A percentile compares a stretch with the other conserved stretches of the same genome.
These are phyloP conservation scores for Sequoia sempervirens DNA, from an alignment of 75 land plant species.

Conservation along the genomic window DNA sequence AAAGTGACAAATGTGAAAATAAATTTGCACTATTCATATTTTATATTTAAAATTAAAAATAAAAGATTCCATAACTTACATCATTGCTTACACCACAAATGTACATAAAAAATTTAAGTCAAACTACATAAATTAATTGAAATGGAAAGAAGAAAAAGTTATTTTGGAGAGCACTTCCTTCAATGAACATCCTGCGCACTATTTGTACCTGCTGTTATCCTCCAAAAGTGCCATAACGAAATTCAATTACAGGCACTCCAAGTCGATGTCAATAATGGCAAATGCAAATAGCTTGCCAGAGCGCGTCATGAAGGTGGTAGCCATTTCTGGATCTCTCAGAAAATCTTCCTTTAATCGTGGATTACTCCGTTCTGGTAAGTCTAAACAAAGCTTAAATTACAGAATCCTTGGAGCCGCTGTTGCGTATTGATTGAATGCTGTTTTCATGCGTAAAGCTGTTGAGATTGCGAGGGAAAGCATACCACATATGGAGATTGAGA, in stretches of 20 bases:
- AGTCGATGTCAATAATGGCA: not conserved
- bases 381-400: not conserved
- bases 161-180: too few species aligned
- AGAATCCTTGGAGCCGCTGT: not conserved
- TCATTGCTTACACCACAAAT: too few species aligned
- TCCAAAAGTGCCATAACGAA: not conserved
- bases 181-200: too few species aligned
- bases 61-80: too few species aligned
- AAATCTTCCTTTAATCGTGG: constrained; percentile 57
- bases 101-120: too few species aligned
- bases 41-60: too few species aligned
- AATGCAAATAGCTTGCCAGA: not conserved
- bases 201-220: too few species aligned
- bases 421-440: not conserved
- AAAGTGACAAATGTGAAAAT: too few species aligned
- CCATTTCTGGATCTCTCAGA: constrained; percentile 69
- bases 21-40: too few species aligned
- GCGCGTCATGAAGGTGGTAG: constrained; percentile 35
- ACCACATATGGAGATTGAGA: constrained; percentile 17
- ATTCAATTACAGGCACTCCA: not conserved
- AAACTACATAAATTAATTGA: too few species aligned
- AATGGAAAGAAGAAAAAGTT: too few species aligned
- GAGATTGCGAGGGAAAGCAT: constrained; percentile 18
- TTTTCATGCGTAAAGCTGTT: constrained; percentile 9
- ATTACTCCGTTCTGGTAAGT: constrained; percentile 59